These are phyloP conservation scores for Sordariomycetes sp. DNA, from an alignment of 2,329 filamentous ascomycete species.

Conservation along the genomic window DNA sequence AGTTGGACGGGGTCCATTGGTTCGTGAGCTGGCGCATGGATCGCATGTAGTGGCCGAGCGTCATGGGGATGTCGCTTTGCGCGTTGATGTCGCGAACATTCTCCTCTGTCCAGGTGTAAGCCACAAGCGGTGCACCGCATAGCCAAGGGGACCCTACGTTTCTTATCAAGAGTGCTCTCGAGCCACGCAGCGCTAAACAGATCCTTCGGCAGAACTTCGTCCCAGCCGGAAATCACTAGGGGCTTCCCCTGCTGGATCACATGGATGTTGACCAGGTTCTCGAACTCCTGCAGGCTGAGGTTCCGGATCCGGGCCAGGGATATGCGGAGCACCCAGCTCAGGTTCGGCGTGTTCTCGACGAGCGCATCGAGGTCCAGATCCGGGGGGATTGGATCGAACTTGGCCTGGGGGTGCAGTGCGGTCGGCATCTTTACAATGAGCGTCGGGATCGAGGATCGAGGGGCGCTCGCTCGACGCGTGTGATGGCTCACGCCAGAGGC, in stretches of 20 bases:
- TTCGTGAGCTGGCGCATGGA: conserved; percentile 76
- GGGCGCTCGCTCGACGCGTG: background rate
- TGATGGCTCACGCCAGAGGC: background rate
- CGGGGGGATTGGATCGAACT: conserved; percentile 83
- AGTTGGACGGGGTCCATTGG: conserved; percentile 66
- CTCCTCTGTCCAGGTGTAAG: conserved; percentile 45
- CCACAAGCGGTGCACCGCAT: background rate
- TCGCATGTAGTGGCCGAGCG: conserved; percentile 78
- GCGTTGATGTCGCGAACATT: conserved; percentile 68
- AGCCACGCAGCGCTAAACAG: conserved; percentile 78
- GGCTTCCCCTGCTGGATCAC: conserved; percentile 79
- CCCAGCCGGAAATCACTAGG: conserved; percentile 81
- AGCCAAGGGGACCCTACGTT: conserved; percentile 38
- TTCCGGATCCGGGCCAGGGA: conserved; percentile 65
- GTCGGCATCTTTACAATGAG: conserved; percentile 48
- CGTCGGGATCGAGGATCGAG: background rate
- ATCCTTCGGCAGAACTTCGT: conserved; percentile 57
- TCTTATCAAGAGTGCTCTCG: conserved; percentile 62
- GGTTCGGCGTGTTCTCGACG: conserved; percentile 69
- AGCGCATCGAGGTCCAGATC: conserved; percentile 66
- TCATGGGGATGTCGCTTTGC: conserved; percentile 67
- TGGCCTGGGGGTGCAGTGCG: conserved; percentile 64
- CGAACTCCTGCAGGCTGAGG: conserved; percentile 67
- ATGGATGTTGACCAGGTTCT: conserved; percentile 71
- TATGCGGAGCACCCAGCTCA: conserved; percentile 75